A percentile compares a stretch with the other conserved stretches of the same genome.
phyloP scores from a whole-genome alignment of 2,329 filamentous ascomycete species.

The Biscogniauxia sp. region DNA sequence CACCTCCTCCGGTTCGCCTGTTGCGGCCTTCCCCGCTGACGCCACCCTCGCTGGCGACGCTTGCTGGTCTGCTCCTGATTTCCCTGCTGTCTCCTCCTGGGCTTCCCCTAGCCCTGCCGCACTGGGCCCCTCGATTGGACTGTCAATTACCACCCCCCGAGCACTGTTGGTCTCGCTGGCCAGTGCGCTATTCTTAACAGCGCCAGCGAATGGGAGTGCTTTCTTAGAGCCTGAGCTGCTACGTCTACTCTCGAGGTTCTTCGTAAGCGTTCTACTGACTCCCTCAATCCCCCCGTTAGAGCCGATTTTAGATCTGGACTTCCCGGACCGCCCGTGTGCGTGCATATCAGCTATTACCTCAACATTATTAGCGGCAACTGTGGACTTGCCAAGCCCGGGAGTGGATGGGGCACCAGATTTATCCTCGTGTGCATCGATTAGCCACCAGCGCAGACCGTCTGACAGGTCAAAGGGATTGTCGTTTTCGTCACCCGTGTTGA shows the following conservation, averaged over 20 bases:
- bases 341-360: conserved; percentile 77
- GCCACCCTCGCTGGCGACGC: conserved; percentile 23
- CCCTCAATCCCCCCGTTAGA: conserved; percentile 62
- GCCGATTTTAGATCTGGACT: conserved; percentile 42
- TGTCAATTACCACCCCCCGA: conserved; percentile 45
- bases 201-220: conserved; percentile 54
- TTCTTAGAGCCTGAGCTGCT: conserved; percentile 86
- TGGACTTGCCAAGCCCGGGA: conserved; percentile 86
- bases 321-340: conserved; percentile 42
- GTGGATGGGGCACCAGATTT: conserved; percentile 90
- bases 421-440: conserved; percentile 91
- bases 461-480: conserved; percentile 97
- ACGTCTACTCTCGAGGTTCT: conserved; percentile 85
- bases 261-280: conserved; percentile 75
- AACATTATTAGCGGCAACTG: conserved; percentile 82
- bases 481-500: conserved; percentile 66
- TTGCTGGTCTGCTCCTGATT: conserved; percentile 16
- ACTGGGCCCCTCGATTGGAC: conserved; percentile 33
- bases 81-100: conserved; percentile 25
- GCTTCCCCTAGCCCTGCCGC: conserved; percentile 24
- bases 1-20: conserved; percentile 44
- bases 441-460: conserved; percentile 92
- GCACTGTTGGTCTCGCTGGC: conserved; percentile 60
- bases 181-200: conserved; percentile 49
- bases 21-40: conserved; percentile 10